Conservation (phyloP, 2,329 filamentous ascomycete species). For the Pseudopyrenochaeta lycopersici region DNA sequence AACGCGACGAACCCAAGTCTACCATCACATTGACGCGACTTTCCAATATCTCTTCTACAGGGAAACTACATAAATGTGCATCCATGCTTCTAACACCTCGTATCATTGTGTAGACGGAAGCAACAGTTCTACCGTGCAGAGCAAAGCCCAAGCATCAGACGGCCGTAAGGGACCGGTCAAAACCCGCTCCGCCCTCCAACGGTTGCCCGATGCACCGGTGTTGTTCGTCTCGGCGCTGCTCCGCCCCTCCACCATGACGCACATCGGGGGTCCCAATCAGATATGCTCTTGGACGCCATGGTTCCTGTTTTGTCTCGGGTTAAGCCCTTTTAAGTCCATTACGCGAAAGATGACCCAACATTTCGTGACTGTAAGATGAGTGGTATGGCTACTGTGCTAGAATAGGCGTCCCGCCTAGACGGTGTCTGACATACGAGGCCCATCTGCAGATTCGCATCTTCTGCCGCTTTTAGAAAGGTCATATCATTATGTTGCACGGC, state of each 20-base stretch:
- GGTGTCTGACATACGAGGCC: slow-evolving; percentile 1
- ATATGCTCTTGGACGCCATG: neutral
- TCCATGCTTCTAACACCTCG: too few species aligned
- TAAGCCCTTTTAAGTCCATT: slow-evolving; percentile 9
- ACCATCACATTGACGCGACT: too few species aligned
- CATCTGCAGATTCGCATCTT: slow-evolving; percentile 6
- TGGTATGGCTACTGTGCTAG: neutral
- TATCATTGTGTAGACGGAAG: too few species aligned
- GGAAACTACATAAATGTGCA: too few species aligned
- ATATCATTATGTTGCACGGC: neutral
- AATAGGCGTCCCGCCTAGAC: slow-evolving; percentile 4
- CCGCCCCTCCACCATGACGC: slow-evolving; percentile 17
- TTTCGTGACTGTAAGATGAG: neutral
- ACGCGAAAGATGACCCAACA: slow-evolving; percentile 8
- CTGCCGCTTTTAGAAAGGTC: neutral
- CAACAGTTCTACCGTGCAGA: too few species aligned
- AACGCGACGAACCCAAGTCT: too few species aligned
- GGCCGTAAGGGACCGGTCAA: neutral
- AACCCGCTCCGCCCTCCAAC: slow-evolving; percentile 3
- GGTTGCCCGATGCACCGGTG: slow-evolving; percentile 1
- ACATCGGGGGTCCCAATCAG: slow-evolving; percentile 11
- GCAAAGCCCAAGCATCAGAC: neutral
- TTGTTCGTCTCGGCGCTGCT: slow-evolving; percentile 7
- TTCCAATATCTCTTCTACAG: too few species aligned
- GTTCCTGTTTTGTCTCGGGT: neutral